phyloP scores from a whole-genome alignment of 1,139 yeast genomes.

The Schwanniomyces etchellsii region DNA sequence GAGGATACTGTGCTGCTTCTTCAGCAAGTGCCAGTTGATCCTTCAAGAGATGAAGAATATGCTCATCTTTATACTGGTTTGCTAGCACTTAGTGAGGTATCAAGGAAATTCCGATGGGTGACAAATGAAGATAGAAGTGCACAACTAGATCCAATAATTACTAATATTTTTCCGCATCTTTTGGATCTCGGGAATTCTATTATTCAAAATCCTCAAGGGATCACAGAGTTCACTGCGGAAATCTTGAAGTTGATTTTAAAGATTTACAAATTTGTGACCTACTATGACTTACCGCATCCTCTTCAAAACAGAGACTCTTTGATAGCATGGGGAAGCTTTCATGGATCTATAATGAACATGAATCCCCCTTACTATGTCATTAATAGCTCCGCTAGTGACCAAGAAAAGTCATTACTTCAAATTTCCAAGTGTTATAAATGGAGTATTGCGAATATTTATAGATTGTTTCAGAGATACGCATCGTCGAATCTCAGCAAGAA shows the following conservation, averaged over 20 bases:
- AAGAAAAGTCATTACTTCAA: conserved; percentile 33
- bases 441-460: conserved; percentile 75
- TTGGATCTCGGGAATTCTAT: conserved; percentile 61
- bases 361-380: conserved; percentile 48
- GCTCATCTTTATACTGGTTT: conserved; percentile 71
- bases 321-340: conserved; percentile 72
- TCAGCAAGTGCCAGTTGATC: conserved; percentile 23
- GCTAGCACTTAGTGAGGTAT: conserved; percentile 66
- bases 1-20: conserved; percentile 56
- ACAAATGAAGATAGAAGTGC: conserved; percentile 52
- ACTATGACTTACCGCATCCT: conserved; percentile 67
- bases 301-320: conserved; percentile 58
- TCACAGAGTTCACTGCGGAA: conserved; percentile 55
- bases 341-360: conserved; percentile 62
- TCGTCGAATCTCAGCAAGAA: conserved; percentile 44
- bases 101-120: conserved; percentile 74
- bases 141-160: conserved; percentile 54
- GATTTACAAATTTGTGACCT: conserved; percentile 76
- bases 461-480: conserved; percentile 74
- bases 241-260: conserved; percentile 74
- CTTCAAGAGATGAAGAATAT: conserved; percentile 36
- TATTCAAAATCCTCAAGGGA: conserved; percentile 28
- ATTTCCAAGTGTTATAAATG: conserved; percentile 77
- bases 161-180: conserved; percentile 63
- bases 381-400: conserved; percentile 19